Evolutionary conservation across 1,139 yeast species (phyloP), one percentile per base, ranked within the genome.

Genomic region (Suzukiozyma palmioleophila): DNA sequence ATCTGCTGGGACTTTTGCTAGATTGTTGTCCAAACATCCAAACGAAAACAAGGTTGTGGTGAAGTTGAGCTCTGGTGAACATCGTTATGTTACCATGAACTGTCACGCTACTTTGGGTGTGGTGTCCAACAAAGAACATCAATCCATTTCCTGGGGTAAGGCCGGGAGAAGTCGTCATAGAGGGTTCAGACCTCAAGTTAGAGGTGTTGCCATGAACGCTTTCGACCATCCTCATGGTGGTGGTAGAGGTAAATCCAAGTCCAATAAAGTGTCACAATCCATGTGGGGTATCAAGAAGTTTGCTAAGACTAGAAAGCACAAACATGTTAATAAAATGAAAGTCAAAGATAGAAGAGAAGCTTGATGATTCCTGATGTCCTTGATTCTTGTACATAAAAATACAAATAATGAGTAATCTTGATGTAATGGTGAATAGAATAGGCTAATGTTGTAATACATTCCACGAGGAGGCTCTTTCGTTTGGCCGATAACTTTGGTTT

Each of bases 181-280:
- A 59, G 98, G 98, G 49, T 82, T 84, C 55, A 81, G 98, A 64
- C 98, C 99, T 27, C 79, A 84, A 40, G 96, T 89, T 30, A 85
- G 99, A 74, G 99, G 99, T 78, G 88, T 89, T 52, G 98, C 98
- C 39, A 88, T 88, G 96, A 92, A 92, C 67, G 94, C 95, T 45
- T 80, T 82, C 59, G 97, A 92, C 66, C 99, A 92, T 72, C 99
- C 99, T 51, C 94, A 89, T 57, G 99, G 99, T 75, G 99, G 99
- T 84, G 99, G 99, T 69, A 84, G 98, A 77, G 99, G 99, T 78
- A 94, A 92, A 65, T 86, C 96, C 43, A 92, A 94, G 80, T 87
- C 96, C 48, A 90, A 90, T 66, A 90, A 88, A 71, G 77, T 85
- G 40, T 86, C 97, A 11, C 89, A 85, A 72, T 86, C 96, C 44